phyloP scores from a whole-genome alignment of 148 eudicot species.

The Limonium bicolor region DNA sequence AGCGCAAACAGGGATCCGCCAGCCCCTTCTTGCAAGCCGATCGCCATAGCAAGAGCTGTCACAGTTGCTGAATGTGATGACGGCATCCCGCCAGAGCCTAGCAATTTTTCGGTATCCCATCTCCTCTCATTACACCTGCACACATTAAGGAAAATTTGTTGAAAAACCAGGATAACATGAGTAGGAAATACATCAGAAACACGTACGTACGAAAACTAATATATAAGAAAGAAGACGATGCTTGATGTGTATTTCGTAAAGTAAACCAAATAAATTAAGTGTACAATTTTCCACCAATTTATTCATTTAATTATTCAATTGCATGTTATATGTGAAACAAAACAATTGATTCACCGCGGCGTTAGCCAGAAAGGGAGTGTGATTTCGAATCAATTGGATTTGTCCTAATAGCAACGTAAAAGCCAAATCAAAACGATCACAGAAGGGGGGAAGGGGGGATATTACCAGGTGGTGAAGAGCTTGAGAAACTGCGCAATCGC shows the following conservation, averaged over 20 bases:
- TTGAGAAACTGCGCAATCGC: conserved; percentile 39
- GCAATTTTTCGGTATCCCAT: conserved; percentile 82
- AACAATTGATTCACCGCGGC: no score
- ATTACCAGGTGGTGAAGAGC: conserved; percentile 32
- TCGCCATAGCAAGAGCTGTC: conserved; percentile 53
- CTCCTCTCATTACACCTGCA: conserved; percentile 74
- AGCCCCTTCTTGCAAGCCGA: conserved; percentile 70
- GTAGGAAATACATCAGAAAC: neutral
- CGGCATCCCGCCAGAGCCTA: conserved; percentile 90
- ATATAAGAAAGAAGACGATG: no score
- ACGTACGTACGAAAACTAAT: neutral
- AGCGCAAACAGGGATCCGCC: conserved; percentile 66
- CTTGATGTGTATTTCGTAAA: no score
- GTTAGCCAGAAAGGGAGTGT: neutral
- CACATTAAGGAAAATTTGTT: conserved; percentile 6
- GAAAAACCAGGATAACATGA: neutral
- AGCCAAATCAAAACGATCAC: neutral
- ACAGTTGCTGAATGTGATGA: conserved; percentile 92
- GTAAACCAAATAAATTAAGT: no score
- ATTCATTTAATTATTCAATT: no score
- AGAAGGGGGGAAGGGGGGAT: neutral
- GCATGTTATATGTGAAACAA: no score
- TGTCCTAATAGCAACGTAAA: neutral
- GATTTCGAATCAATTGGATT: no score
- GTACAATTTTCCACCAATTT: no score